Evolutionary conservation across 2,329 filamentous ascomycete genomes (phyloP), one percentile per base, ranked within the genome.

Genomic region (Tricladium varicosporioides): DNA sequence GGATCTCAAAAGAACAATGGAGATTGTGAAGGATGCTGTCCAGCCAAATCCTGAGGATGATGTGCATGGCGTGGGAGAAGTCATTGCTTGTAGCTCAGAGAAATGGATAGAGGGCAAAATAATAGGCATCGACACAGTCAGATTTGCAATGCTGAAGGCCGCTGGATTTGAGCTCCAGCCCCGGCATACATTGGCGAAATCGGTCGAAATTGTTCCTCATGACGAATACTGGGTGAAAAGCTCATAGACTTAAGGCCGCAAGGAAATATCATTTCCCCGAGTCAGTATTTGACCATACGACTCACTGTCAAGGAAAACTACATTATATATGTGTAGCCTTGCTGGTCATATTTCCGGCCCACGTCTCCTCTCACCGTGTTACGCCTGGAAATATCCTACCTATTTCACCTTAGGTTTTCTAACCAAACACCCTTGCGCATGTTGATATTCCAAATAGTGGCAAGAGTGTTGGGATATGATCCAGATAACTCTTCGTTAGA

Each of bases 131-230:
- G 80, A 83, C 69, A 78, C 82, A 57, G 69, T 90, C 9, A 73
- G 85, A 53, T 87, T 82, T 80, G 82, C 85, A 2, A 80, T 89
- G 52, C 67, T 90, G 59, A 77, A 78, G 60, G 86, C 86, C 43
- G 81, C 80, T 55, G 83, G 82, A 1, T 70, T 86, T 65, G 80
- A 84, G 58, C 60, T 64, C 33, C 52, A 67, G 18, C 69, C 71
- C 50, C 76, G 75, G 65, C 67, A 74, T 47, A 75, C 73, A 62
- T 69, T 71, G 42, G 60, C 64, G 2, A 64, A 60, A 40, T 65
- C 66, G n/a, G 56, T 62, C 43, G 65, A 71, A 54, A 66, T 71
- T 47, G 60, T 69, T 36, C 58, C 66, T 14, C 61, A 65, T 22
- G 69, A 70, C 15, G 63, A 69, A 33, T 70, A 15, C 63, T 58